Conservation (phyloP, 306 rosid species). For the Cicer judaicum region DNA sequence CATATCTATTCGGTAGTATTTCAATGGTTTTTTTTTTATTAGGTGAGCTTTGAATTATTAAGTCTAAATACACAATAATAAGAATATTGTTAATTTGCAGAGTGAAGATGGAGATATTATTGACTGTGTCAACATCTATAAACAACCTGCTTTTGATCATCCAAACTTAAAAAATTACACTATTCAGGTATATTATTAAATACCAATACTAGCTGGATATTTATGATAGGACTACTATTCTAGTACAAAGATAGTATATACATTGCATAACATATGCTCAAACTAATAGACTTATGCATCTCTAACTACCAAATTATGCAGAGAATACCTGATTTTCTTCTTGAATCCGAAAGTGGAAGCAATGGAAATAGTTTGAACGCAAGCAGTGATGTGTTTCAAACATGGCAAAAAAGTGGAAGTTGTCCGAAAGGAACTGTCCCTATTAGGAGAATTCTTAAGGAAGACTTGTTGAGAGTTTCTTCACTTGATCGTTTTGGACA, state of each 20-base stretch:
- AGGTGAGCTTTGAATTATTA: neutral
- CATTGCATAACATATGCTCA: neutral
- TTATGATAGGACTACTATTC: neutral
- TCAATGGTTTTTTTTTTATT: neutral
- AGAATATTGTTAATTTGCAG: constrained; percentile 13
- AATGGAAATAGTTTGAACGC: neutral
- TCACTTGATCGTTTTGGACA: constrained; percentile 55
- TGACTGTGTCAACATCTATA: constrained; percentile 58
- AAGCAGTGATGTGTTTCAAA: constrained; percentile 38
- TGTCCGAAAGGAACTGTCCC: constrained; percentile 76
- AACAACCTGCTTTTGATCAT: constrained; percentile 62
- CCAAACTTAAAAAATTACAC: constrained; percentile 58
- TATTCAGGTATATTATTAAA: constrained; percentile 6
- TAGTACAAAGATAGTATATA: too few species aligned
- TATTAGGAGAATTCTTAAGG: constrained; percentile 56
- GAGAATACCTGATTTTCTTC: constrained; percentile 50
- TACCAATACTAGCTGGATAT: neutral
- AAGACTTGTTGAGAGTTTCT: constrained; percentile 51
- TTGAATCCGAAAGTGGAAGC: constrained; percentile 31
- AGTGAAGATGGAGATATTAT: constrained; percentile 68
- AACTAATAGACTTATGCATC: neutral
- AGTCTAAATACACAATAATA: neutral
- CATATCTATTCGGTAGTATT: too few species aligned
- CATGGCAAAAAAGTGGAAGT: constrained; percentile 69
- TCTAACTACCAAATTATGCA: constrained; percentile 29